Percentiles rank a stretch among this genome's conserved stretches.
Conservation (phyloP, 257 asterid genomes). For the Gentiana dahurica region DNA sequence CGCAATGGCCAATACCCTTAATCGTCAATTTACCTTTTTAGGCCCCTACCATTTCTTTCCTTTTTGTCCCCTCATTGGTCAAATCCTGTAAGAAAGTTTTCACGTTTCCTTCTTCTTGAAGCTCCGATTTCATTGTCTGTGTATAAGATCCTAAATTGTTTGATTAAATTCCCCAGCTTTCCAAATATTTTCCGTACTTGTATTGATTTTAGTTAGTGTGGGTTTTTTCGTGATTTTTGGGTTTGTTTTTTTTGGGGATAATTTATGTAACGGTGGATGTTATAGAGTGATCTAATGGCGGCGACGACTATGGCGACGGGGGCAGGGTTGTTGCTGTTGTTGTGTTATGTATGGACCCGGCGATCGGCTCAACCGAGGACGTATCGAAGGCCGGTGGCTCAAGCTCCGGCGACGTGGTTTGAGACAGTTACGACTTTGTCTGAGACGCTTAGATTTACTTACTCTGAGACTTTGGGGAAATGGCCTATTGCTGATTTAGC, state of each 20-base stretch:
- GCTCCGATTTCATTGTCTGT: too few relatives aligned
- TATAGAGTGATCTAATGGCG: constrained; percentile 45
- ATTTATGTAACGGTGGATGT: background rate
- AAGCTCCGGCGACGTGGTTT: constrained; percentile 82
- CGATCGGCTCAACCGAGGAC: constrained; percentile 52
- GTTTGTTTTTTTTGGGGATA: background rate
- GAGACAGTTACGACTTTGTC: constrained; percentile 60
- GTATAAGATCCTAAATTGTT: too few relatives aligned
- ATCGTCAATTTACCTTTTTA: too few relatives aligned
- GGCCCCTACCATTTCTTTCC: too few relatives aligned
- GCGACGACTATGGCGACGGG: constrained; percentile 81
- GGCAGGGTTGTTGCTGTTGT: constrained; percentile 64
- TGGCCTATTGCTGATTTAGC: constrained; percentile 90
- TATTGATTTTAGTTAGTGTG: background rate
- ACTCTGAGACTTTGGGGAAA: constrained; percentile 75
- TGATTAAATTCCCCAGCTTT: too few relatives aligned
- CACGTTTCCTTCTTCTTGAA: too few relatives aligned
- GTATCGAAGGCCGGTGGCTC: constrained; percentile 71
- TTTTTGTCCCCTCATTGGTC: too few relatives aligned
- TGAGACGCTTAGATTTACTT: constrained; percentile 73
- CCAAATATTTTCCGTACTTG: background rate
- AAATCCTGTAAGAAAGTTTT: too few relatives aligned
- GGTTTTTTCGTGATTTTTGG: background rate
- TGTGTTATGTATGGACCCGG: constrained; percentile 62
- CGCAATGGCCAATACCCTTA: too few relatives aligned